Base-by-base conservation (phyloP, 352 stramenopile species). In the Pythium sp. region DNA sequence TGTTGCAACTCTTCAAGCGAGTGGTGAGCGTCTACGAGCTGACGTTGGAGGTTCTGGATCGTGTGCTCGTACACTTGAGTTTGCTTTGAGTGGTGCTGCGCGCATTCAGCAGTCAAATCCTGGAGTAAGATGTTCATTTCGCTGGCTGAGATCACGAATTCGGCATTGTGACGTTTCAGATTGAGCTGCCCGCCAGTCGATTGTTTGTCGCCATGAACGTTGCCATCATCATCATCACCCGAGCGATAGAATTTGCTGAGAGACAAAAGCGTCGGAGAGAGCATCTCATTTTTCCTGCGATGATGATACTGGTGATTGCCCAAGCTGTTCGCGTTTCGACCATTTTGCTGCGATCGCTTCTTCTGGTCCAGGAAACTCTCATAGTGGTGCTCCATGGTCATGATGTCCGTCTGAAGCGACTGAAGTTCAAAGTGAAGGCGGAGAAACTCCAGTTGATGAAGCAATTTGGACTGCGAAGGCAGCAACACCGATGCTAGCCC, bases 321-420 rank as follows among this genome's bases (percentile, higher is more conserved):
- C n/a, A 22, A 9, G n/a, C 7, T 5, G 15, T 53, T 46, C 8
- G 2, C 7, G 12, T 4, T 20, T n/a, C 15, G 55, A 30, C 20
- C 22, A 11, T 74, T 58, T 15, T 77, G 30, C 26, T 77, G 65
- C 5, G 77, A 58, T 28, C 77, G 77, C 26, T 62, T 73, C 26
- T 75, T 77, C 38, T 77, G 73, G 6, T 78, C 61, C 2, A 90
- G 64, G 41, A 90, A 79, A 12, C 54, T 67, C 18, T 79, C 76
- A 38, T 86, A 84, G 22, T 90, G 74, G 18, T 61, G 30, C 22
- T 86, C 74, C 34, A 90, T 75, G 18, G 73, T 55, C 26, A 70
- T 59, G 18, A 82, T 74, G 46, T 90, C 78, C 7, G 69, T 43
- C 3, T 81, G 70, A 18, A 87, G 67, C 81, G 79, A 90, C 53